Base-by-base conservation (phyloP, 2,329 filamentous ascomycete species). In the Neonectria ditissima region DNA sequence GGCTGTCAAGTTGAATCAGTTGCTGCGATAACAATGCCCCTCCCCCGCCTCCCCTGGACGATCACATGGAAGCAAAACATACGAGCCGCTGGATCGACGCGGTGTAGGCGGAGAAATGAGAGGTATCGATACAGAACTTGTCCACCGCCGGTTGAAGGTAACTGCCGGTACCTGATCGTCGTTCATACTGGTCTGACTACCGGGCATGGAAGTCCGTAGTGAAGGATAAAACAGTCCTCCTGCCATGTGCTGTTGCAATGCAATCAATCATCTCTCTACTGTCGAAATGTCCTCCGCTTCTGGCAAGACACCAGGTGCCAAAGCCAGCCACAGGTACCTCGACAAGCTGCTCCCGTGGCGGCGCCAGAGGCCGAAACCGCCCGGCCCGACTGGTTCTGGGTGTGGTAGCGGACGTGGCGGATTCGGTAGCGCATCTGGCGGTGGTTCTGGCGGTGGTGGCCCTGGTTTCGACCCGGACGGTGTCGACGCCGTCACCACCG, bases 281-380 rank as follows among this genome's bases (percentile, higher is more conserved):
- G n/a, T n/a, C n/a, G 24, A 6, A 26, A 26, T 41, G 34, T 55
- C 30, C 44, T 45, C 16, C 47, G n/a, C 62, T 50, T 61, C 22
- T 11, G 52, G 63, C 58, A 66, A 62, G 60, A 45, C 48, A 64
- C 70, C 57, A 18, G 69, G 72, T 73, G 66, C 34, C 55, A 72
- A 59, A 69, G 59, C 32, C 48, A 59, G 45, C 59, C 55, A 59
- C 57, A 60, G 53, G 53, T 54, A 57, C 62, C 62, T 57, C 16
- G 52, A 57, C 32, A 59, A 61, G 58, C 48, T 62, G 43, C 50
- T 62, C 41, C 59, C 59, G 52, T 63, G 60, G 55, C 62, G 73
- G 65, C 66, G 71, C 62, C 72, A 74, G 58, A 66, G 65, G 63
- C 70, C 73, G 65, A 73, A 66, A 67, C 68, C 69, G 63, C 72